A percentile compares a stretch with the other conserved stretches of the same genome.
These are phyloP conservation scores for Cadophora luteo-olivacea DNA, from an alignment of 2,329 filamentous ascomycete species.

Conservation along the genomic window DNA sequence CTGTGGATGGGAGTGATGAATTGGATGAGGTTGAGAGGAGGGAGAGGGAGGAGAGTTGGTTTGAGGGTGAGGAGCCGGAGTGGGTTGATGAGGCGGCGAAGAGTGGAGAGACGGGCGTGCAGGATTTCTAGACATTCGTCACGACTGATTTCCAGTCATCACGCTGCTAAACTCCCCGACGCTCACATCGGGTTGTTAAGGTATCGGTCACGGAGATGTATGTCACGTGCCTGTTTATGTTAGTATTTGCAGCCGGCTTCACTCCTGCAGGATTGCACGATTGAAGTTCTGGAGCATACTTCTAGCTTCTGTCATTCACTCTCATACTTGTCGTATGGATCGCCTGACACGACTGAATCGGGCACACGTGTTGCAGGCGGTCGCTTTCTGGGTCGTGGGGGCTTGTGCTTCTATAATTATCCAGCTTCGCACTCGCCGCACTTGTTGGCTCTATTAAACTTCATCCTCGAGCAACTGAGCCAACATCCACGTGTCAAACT, in stretches of 20 bases:
- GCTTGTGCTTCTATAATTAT: background rate
- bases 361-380: background rate
- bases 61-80: constrained; percentile 46
- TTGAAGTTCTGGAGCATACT: too few species aligned
- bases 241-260: too few species aligned
- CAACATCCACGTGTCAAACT: background rate
- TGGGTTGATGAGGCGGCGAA: constrained; percentile 37
- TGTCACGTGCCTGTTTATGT: too few species aligned
- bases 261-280: too few species aligned
- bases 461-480: background rate
- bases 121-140: constrained; percentile 41
- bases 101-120: constrained; percentile 45
- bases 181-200: too few species aligned
- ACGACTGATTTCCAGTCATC: background rate
- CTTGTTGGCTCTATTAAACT: background rate
- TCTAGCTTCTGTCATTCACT: too few species aligned
- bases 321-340: too few species aligned
- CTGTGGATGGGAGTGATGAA: constrained; percentile 44
- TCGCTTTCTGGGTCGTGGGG: background rate
- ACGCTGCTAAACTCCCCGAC: too few species aligned
- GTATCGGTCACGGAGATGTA: too few species aligned
- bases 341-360: background rate
- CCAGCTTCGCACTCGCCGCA: background rate
- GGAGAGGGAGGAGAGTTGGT: constrained; percentile 46
- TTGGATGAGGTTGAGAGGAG: constrained; percentile 43